These are phyloP conservation scores for Fagus sylvatica DNA, from an alignment of 306 rosid species.

Conservation along the genomic window DNA sequence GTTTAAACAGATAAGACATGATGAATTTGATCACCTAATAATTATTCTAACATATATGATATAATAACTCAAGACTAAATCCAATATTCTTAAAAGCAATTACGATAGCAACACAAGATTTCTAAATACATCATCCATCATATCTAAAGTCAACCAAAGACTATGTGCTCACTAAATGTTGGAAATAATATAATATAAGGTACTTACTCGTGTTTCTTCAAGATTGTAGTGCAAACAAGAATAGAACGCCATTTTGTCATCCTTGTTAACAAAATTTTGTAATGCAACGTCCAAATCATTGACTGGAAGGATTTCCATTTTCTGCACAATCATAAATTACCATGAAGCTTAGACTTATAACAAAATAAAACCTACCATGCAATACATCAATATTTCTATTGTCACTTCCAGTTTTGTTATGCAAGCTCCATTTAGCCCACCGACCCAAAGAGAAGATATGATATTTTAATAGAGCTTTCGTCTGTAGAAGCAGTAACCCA, in stretches of 20 bases:
- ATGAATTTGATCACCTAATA: too few species aligned
- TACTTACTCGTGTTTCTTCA: conserved; percentile 88
- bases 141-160: not conserved
- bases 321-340: conserved; percentile 51
- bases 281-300: conserved; percentile 92
- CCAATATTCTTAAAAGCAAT: not conserved
- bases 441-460: conserved; percentile 6
- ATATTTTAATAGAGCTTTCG: conserved; percentile 4
- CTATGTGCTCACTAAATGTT: not conserved
- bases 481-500: conserved; percentile 9
- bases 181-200: conserved; percentile 18
- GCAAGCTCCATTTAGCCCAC: conserved; percentile 18
- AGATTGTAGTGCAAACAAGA: conserved; percentile 71
- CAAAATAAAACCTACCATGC: conserved; percentile 16
- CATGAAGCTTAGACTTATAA: conserved; percentile 15
- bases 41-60: not conserved
- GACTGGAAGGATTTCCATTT: conserved; percentile 99
- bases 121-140: not conserved
- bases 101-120: not conserved
- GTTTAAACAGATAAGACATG: too few species aligned
- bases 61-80: not conserved
- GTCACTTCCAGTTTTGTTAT: conserved; percentile 17
- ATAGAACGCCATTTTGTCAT: conserved; percentile 91
- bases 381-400: not conserved
- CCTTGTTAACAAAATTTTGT: conserved; percentile 88